Percentiles rank a stretch among this genome's conserved stretches.
These are phyloP conservation scores for Parsonsia alboflavescens DNA, from an alignment of 257 asterid species.

Conservation along the genomic window DNA sequence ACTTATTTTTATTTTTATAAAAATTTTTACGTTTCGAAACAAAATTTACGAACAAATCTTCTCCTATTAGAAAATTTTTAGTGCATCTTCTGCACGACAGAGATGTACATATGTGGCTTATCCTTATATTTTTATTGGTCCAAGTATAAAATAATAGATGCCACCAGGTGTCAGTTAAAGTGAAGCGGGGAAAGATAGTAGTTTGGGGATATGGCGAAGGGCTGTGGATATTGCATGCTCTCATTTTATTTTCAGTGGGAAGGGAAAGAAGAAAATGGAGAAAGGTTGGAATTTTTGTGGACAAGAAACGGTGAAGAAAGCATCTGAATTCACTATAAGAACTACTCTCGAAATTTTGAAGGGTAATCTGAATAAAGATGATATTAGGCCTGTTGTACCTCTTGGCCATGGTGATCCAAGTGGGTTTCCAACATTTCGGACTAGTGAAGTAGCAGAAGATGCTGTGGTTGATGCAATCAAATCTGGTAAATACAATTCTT, in stretches of 20 bases:
- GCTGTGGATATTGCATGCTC: neutral
- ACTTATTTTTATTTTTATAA: too few species aligned
- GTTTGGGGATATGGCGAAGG: too few species aligned
- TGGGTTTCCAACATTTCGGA: slow-evolving; percentile 45
- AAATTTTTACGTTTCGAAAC: too few species aligned
- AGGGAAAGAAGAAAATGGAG: slow-evolving; percentile 9
- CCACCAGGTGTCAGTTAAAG: too few species aligned
- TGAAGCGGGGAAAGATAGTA: too few species aligned
- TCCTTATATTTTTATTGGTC: too few species aligned
- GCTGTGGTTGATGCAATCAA: slow-evolving; percentile 44
- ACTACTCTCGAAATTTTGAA: slow-evolving; percentile 3
- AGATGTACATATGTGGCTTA: too few species aligned
- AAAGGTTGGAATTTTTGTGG: slow-evolving; percentile 27
- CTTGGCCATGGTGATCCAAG: slow-evolving; percentile 71
- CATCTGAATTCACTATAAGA: slow-evolving; percentile 26
- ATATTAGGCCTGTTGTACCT: slow-evolving; percentile 37
- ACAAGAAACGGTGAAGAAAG: slow-evolving; percentile 21
- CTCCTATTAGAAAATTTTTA: too few species aligned
- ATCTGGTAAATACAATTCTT: slow-evolving; percentile 48
- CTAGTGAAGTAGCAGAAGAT: slow-evolving; percentile 38
- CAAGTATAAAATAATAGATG: too few species aligned
- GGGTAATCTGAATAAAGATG: slow-evolving; percentile 27
- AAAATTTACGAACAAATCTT: too few species aligned
- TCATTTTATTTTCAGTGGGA: neutral
- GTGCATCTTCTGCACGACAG: too few species aligned